Evolutionary conservation across 164 flowering plant genomes (phyloP), one percentile per base, ranked within the genome.

Genomic region (Vitis riparia): DNA sequence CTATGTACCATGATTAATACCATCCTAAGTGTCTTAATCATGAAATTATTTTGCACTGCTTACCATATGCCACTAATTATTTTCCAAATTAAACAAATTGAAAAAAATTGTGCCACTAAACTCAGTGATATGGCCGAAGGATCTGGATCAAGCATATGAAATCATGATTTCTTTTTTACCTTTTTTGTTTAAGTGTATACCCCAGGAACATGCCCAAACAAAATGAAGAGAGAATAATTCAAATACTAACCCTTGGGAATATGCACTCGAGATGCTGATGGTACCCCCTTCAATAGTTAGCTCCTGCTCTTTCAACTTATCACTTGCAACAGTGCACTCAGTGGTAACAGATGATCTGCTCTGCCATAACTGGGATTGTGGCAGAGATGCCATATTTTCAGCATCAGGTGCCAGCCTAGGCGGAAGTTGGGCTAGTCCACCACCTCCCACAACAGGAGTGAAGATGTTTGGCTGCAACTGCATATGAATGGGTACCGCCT

Each of bases 171-270:
- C 2, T 53, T 13, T 53, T 53, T 13, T 0, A 53, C 56, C 56
- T 13, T 53, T 51, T 10, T 49, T 8, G 16, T 55, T 53, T 44
- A 13, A 30, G 13, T 29, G n/a, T 13, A 44, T 48, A 29, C 9
- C 7, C 55, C 5, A 3, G 13, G 53, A 19, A 51, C 14, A 59
- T 19, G 9, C 13, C 12, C 12, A 3, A 63, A 47, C 60, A 50
- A 11, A 30, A 49, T 10, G 58, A 48, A 47, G 23, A 61, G 12
- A 5, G 53, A 47, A 51, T 19, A 8, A 16, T 7, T 2, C 1
- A 16, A 50, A 55, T 32, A 49, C 84, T 84, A 59, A 84, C 87
- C 87, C 83, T 79, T 79, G 80, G 16, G 87, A 84, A 57, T 84
- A 84, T 8, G 70, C 70, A 53, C 75, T 84, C 47, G 87, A 77